These are phyloP conservation scores for Houttuynia cordata DNA, from an alignment of 164 flowering plant genomes.

Conservation along the genomic window DNA sequence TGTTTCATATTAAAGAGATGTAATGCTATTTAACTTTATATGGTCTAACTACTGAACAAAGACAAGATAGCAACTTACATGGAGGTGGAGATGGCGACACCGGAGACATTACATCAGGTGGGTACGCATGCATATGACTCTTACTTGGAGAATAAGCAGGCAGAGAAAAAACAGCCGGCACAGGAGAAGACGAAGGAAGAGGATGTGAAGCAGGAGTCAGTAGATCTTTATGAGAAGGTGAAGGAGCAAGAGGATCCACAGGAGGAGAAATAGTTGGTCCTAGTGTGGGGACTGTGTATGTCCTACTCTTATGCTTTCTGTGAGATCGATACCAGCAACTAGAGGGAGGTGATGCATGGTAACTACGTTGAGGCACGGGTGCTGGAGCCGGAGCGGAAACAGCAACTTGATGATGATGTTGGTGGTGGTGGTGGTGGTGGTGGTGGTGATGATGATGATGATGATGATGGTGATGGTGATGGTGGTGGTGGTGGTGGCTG, in stretches of 20 bases:
- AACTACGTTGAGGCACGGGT: conserved; percentile 15
- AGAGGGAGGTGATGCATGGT: conserved; percentile 28
- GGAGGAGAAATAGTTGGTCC: conserved; percentile 17
- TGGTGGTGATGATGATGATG: conserved; percentile 18
- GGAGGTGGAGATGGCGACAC: conserved; percentile 26
- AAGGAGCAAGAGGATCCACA: neutral
- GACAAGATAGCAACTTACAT: conserved; percentile 35
- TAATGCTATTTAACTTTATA: no score
- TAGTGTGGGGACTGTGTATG: conserved; percentile 19
- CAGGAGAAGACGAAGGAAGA: neutral
- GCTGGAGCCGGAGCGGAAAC: conserved; percentile 15
- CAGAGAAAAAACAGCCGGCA: neutral
- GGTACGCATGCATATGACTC: neutral
- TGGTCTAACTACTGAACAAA: neutral
- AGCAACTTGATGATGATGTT: conserved; percentile 3
- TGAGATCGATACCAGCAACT: conserved; percentile 22
- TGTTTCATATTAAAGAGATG: no score
- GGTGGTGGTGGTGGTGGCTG: conserved; percentile 16
- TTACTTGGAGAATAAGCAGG: neutral
- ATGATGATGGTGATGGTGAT: no score
- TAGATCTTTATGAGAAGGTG: neutral
- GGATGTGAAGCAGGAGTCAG: neutral
- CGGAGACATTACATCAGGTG: conserved; percentile 20
- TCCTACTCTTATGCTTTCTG: conserved; percentile 17
- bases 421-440: conserved; percentile 25